Percentiles rank a stretch among this genome's conserved stretches.
Conservation (phyloP, 2,329 filamentous ascomycete species). For the Colletotrichum destructivum region DNA sequence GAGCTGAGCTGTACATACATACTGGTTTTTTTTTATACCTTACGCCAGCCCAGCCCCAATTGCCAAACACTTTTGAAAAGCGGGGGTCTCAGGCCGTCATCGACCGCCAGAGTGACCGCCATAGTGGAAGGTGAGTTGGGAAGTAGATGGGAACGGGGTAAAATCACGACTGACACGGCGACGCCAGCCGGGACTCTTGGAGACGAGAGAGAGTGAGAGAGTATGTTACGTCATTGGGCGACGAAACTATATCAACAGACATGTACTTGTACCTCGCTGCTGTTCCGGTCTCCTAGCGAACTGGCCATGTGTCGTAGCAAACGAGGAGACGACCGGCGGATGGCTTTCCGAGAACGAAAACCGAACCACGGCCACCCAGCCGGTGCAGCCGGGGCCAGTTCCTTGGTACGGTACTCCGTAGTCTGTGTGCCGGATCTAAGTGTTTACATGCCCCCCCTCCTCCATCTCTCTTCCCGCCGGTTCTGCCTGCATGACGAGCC, state of each 20-base stretch:
- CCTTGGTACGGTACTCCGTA: not conserved
- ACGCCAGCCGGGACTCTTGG: constrained; percentile 30
- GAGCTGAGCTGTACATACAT: constrained; percentile 15
- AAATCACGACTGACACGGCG: constrained; percentile 19
- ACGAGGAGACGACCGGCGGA: constrained; percentile 1
- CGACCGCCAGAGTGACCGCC: constrained; percentile 21
- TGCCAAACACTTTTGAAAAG: constrained; percentile 24
- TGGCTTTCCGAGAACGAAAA: constrained; percentile 12
- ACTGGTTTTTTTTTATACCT: not conserved
- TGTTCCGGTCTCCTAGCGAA: not conserved
- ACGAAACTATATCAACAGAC: not conserved
- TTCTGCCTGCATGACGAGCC: constrained; percentile 5
- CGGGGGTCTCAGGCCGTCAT: constrained; percentile 34
- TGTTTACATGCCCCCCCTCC: not conserved
- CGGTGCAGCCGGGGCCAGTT: not conserved
- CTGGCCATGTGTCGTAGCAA: not conserved
- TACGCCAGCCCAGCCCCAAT: constrained; percentile 10
- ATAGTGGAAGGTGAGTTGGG: constrained; percentile 11
- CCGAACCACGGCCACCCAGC: constrained; percentile 7
- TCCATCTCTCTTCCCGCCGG: not conserved
- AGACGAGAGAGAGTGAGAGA: not conserved
- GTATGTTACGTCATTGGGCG: constrained; percentile 33
- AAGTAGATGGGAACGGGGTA: constrained; percentile 15
- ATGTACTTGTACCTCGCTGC: not conserved
- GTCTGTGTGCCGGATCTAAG: not conserved